A percentile compares a stretch with the other conserved stretches of the same genome.
Conservation (phyloP, 306 rosid genomes). For the Glycine soja region DNA sequence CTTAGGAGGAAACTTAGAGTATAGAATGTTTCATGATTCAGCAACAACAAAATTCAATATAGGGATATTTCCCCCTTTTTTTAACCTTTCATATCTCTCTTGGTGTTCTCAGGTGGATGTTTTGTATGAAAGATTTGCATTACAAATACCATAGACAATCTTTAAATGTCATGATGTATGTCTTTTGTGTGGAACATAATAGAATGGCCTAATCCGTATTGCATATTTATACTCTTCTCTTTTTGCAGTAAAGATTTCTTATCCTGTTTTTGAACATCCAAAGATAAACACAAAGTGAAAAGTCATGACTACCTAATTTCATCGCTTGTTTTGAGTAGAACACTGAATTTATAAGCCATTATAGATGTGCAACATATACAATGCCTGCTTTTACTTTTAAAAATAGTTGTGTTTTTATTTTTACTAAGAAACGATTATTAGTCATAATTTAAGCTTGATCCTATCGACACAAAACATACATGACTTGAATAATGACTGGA, state of each 20-base stretch:
- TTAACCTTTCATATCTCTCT: neutral
- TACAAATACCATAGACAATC: constrained; percentile 24
- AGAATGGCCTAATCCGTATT: constrained; percentile 10
- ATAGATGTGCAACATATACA: neutral
- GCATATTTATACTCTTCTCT: neutral
- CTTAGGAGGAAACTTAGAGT: constrained; percentile 22
- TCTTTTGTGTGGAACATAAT: neutral
- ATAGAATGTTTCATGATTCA: constrained; percentile 27
- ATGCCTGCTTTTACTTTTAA: neutral
- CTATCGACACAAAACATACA: neutral
- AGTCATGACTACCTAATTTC: constrained; percentile 11
- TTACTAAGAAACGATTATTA: neutral
- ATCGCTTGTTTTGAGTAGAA: neutral
- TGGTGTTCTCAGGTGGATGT: constrained; percentile 26
- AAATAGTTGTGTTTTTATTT: neutral
- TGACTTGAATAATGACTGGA: neutral
- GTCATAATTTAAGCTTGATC: neutral
- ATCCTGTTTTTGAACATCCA: neutral
- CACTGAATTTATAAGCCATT: neutral
- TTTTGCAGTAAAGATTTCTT: neutral
- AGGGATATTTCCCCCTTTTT: neutral
- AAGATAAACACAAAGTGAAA: neutral
- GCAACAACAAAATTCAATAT: constrained; percentile 9
- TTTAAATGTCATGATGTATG: neutral
- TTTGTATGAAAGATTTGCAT: constrained; percentile 20